Conservation (phyloP, 1,284 basidiomycete species). For the Binderoboletus segoi region DNA sequence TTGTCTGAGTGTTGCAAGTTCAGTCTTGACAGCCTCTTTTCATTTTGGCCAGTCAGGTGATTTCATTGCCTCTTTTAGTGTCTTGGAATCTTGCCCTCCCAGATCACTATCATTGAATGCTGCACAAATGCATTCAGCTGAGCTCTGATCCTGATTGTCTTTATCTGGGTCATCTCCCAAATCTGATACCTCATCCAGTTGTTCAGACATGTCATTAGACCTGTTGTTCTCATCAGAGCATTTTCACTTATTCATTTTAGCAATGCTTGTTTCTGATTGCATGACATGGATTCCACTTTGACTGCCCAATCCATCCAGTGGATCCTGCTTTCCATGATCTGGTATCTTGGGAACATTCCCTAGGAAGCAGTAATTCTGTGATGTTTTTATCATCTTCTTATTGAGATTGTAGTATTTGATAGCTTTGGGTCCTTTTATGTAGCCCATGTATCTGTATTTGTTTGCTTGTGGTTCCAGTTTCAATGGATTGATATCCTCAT, state of each 20-base stretch:
- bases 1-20: background rate
- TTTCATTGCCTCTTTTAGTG: background rate
- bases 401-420: background rate
- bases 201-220: no score
- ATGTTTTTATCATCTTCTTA: background rate
- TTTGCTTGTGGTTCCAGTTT: background rate
- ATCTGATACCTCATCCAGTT: no score
- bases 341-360: no score
- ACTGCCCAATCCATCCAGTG: no score
- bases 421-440: background rate
- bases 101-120: background rate
- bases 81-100: background rate
- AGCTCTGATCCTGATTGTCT: no score
- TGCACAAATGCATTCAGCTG: no score
- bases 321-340: background rate
- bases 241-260: no score
- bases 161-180: no score
- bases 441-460: background rate
- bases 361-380: background rate
- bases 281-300: no score
- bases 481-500: background rate
- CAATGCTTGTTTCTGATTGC: background rate
- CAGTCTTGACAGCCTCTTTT: background rate
- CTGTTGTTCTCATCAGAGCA: no score
- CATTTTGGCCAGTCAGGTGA: constrained; percentile 1